phyloP scores from a whole-genome alignment of 306 rosid genomes.

The Spatholobus suberectus region DNA sequence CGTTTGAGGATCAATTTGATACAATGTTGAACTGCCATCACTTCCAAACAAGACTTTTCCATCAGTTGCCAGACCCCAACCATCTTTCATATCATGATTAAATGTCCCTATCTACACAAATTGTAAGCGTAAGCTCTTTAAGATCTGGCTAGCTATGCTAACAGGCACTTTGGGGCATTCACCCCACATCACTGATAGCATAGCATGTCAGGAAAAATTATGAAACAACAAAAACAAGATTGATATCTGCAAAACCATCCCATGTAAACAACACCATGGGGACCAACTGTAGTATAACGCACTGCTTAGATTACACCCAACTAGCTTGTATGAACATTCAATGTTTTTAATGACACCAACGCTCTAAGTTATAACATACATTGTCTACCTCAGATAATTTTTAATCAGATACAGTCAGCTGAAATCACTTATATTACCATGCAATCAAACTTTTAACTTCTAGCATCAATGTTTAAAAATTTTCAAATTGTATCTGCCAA shows the following conservation, averaged over 20 bases:
- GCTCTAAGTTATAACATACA: slow-evolving; percentile 9
- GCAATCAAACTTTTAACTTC: slow-evolving; percentile 26
- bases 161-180: slow-evolving; percentile 15
- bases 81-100: slow-evolving; percentile 84
- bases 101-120: slow-evolving; percentile 63
- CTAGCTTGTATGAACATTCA: slow-evolving; percentile 14
- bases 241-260: slow-evolving; percentile 1
- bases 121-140: slow-evolving; percentile 34
- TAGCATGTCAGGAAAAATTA: slow-evolving; percentile 15
- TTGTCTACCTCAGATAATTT: neutral
- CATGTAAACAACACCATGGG: neutral
- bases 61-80: slow-evolving; percentile 98
- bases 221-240: neutral
- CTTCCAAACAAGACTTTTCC: slow-evolving; percentile 87
- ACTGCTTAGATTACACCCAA: neutral
- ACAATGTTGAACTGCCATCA: slow-evolving; percentile 85
- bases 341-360: slow-evolving; percentile 7
- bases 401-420: slow-evolving; percentile 20
- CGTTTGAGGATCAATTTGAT: slow-evolving; percentile 72
- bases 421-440: slow-evolving; percentile 6
- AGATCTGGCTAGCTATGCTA: slow-evolving; percentile 14
- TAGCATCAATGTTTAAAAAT: neutral
- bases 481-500: slow-evolving; percentile 24
- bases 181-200: neutral
- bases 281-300: neutral